Evolutionary conservation across 495 filamentous ascomycete genomes (phyloP).

Genomic region (Aspergillus bridgeri): DNA sequence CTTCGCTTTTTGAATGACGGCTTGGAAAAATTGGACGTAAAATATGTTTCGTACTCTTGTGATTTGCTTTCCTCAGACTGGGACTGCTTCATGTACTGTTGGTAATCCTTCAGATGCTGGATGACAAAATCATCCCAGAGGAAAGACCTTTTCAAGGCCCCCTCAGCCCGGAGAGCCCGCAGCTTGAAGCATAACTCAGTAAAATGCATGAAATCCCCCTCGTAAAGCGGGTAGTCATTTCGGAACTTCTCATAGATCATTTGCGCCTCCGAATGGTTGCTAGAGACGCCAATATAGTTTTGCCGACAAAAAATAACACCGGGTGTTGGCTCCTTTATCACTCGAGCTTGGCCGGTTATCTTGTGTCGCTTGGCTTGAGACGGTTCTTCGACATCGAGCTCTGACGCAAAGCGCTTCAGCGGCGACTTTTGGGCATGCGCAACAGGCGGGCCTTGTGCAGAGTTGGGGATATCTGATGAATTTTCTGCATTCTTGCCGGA

Average conservation of each 20-base stretch:
- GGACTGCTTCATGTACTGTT: slow-evolving; percentile 28
- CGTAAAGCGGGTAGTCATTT: slow-evolving; percentile 54
- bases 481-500: slow-evolving; percentile 5
- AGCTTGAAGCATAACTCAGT: slow-evolving; percentile 52
- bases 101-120: slow-evolving; percentile 39
- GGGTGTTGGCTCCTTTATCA: slow-evolving; percentile 2
- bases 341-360: neutral
- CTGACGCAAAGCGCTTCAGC: slow-evolving; percentile 17
- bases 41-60: slow-evolving; percentile 35
- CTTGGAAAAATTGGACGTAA: slow-evolving; percentile 21
- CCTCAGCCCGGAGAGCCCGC: slow-evolving; percentile 39
- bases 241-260: slow-evolving; percentile 50
- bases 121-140: slow-evolving; percentile 70
- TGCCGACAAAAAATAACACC: slow-evolving; percentile 23
- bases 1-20: slow-evolving; percentile 38
- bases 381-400: slow-evolving; percentile 9
- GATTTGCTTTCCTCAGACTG: slow-evolving; percentile 15
- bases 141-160: slow-evolving; percentile 41
- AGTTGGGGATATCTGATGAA: slow-evolving; percentile 1
- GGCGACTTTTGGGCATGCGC: slow-evolving; percentile 7
- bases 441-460: slow-evolving; percentile 2
- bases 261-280: slow-evolving; percentile 22
- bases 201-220: slow-evolving; percentile 52
- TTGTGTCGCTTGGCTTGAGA: slow-evolving; percentile 20
- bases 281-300: slow-evolving; percentile 22